A percentile compares a stretch with the other conserved stretches of the same genome.
phyloP scores from a whole-genome alignment of 345 rosid genomes.

The Carallia pectinifolia region DNA sequence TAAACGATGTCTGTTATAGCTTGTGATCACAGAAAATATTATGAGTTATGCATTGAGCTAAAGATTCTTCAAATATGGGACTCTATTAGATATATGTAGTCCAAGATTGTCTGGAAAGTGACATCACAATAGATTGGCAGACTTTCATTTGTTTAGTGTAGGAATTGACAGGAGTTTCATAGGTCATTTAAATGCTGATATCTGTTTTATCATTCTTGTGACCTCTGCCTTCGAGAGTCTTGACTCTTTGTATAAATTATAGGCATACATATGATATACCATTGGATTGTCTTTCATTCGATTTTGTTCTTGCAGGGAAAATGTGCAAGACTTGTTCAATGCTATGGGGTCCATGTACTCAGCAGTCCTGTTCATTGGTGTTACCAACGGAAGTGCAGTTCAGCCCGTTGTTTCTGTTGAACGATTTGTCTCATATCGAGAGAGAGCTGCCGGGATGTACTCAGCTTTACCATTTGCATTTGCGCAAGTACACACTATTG shows the following conservation, averaged over 20 bases:
- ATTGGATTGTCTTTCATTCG: background rate
- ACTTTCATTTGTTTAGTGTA: no score
- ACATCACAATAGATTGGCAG: no score
- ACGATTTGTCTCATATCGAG: conserved; percentile 89
- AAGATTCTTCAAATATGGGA: no score
- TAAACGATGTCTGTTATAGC: no score
- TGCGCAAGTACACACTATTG: conserved; percentile 63
- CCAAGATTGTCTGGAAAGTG: no score
- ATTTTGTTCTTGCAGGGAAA: conserved; percentile 50
- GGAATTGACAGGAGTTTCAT: background rate
- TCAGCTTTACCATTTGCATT: conserved; percentile 89
- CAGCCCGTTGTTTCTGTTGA: conserved; percentile 96
- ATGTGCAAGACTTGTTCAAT: conserved; percentile 74
- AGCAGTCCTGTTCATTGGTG: conserved; percentile 85
- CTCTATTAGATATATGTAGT: no score
- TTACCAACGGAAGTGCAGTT: conserved; percentile 88
- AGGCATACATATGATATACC: background rate
- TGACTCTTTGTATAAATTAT: background rate
- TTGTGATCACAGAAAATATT: no score
- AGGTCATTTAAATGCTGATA: background rate
- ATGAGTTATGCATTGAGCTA: no score
- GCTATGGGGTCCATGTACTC: conserved; percentile 97
- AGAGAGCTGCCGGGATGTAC: conserved; percentile 97
- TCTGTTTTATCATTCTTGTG: background rate
- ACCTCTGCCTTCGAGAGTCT: background rate